These are phyloP conservation scores for Astrocystis sublimbata DNA, from an alignment of 495 filamentous ascomycete genomes.

Conservation along the genomic window DNA sequence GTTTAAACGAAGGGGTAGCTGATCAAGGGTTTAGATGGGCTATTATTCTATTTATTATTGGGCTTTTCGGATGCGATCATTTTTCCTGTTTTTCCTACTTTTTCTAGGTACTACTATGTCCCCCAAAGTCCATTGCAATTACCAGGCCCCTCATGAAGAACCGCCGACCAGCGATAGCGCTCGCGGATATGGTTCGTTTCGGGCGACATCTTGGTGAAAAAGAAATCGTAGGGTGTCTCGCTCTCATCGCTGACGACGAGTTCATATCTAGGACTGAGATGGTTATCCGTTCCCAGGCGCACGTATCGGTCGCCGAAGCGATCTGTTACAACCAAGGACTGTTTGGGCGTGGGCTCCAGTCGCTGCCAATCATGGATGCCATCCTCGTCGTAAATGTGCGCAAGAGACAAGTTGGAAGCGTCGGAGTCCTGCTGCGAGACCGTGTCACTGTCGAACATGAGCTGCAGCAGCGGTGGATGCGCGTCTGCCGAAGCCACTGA, in stretches of 20 bases:
- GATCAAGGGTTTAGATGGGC: no score
- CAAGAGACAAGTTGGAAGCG: constrained; percentile 7
- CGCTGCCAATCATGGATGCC: background rate
- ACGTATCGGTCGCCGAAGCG: constrained; percentile 31
- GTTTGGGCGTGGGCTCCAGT: constrained; percentile 12
- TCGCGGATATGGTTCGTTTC: constrained; percentile 23
- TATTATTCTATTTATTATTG: no score
- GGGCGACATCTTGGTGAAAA: constrained; percentile 25
- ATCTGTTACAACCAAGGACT: constrained; percentile 27
- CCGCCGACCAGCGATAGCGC: constrained; percentile 23
- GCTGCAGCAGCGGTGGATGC: constrained; percentile 5
- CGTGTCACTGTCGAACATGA: constrained; percentile 27
- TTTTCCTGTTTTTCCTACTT: no score
- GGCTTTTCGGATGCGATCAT: no score
- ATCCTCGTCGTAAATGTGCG: background rate
- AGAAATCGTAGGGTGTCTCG: background rate
- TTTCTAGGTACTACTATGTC: no score
- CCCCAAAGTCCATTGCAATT: no score
- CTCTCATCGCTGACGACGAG: no score
- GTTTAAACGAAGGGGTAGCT: no score
- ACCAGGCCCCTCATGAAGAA: no score
- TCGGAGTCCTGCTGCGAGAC: constrained; percentile 12
- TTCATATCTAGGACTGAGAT: background rate
- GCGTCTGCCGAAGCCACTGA: no score
- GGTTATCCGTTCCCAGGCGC: background rate